A percentile compares a stretch with the other conserved stretches of the same genome.
phyloP scores from a whole-genome alignment of 1,284 basidiomycete species.

The Irpex rosettiformis region DNA sequence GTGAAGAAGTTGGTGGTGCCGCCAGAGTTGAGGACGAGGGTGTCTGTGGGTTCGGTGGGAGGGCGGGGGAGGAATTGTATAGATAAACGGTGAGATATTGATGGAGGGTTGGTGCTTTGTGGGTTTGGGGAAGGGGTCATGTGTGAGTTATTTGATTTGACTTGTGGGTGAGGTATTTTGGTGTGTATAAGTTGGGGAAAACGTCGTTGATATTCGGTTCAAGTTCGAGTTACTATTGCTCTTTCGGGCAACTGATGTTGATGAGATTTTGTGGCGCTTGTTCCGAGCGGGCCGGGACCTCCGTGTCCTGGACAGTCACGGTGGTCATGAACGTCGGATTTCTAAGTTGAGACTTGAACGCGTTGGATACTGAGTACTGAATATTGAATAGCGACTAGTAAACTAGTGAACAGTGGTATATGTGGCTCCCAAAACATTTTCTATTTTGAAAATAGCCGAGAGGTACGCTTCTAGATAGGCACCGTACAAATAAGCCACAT shows the following conservation, averaged over 20 bases:
- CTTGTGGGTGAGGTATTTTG: neutral
- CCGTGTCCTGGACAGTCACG: no score
- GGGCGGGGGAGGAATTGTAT: slow-evolving; percentile 9
- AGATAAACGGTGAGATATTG: slow-evolving; percentile 8
- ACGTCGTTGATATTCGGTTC: no score
- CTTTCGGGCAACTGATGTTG: neutral
- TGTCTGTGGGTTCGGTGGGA: slow-evolving; percentile 6
- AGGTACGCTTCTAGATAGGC: no score
- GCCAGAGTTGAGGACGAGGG: slow-evolving; percentile 13
- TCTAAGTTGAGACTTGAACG: no score
- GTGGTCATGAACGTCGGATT: no score
- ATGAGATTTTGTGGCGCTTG: neutral
- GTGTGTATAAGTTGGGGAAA: neutral
- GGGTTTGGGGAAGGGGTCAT: neutral
- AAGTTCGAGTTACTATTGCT: neutral
- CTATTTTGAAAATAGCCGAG: no score
- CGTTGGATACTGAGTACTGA: no score
- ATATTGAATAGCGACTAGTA: no score
- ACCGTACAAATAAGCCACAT: no score
- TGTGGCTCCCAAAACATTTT: no score
- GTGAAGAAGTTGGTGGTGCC: slow-evolving; percentile 11
- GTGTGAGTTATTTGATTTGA: neutral
- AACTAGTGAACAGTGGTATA: no score
- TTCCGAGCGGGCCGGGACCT: neutral
- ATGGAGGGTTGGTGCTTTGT: neutral